Evolutionary conservation across 129 eudicot genomes (phyloP), one percentile per base, ranked within the genome.

Genomic region (Silybum marianum): DNA sequence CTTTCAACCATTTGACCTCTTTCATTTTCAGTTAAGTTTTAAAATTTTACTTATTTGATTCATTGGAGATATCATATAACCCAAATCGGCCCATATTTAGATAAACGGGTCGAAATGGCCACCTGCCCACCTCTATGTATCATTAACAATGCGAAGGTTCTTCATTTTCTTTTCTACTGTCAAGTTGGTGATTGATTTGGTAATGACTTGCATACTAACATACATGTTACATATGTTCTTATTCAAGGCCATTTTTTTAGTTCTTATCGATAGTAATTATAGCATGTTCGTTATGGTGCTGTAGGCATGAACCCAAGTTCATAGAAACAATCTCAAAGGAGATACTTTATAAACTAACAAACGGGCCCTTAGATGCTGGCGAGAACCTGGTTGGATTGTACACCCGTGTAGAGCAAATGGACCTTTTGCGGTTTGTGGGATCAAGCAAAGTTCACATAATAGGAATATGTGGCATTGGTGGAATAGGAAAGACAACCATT

Each of bases 381-480:
- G 73, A 82, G 5, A 76, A 82, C 36, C 81, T 82, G 2, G 85
- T 82, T 3, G 85, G 81, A 76, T 69, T 82, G 76, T 76, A 76
- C 78, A 58, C 77, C 25, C 81, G 81, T 7, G 81, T 46, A 19
- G 72, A 76, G 71, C 81, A 76, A 76, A 82, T 82, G 85, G 8
- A 76, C 81, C 72, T 82, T 26, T 24, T 13, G 54, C 77, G 22
- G 22, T 69, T 36, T 19, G 71, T 58, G 30, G 75, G n/a, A 36
- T 67, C 76, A 11, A 36, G 23, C 26, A 77, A 86, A 21, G 82
- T 86, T 68, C 78, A 80, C 75, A 78, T 78, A 70, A 69, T 86
- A 12, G 86, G 89, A 58, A 78, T 82, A 78, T 82, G 89, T n/a
- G 89, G 89, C 7, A 78, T 82, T 58, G 86, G 89, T 67, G 86